These are phyloP conservation scores for Aspergillus quadrilineatus DNA, from an alignment of 2,329 filamentous ascomycete species.

Conservation along the genomic window DNA sequence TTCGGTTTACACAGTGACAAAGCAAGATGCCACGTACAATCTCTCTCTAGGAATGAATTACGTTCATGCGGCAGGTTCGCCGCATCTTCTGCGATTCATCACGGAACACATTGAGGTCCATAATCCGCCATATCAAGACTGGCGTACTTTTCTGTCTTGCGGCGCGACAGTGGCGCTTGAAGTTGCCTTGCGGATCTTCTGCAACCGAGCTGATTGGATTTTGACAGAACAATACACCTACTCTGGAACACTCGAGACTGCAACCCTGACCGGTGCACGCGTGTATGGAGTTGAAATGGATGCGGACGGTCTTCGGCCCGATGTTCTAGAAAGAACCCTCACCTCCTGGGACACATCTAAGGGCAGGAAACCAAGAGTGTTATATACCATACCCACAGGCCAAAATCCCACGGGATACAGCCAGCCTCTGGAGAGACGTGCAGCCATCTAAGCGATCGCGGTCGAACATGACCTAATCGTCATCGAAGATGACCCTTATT, in stretches of 20 bases:
- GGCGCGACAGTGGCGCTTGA: constrained; percentile 87
- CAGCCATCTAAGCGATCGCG: constrained; percentile 72
- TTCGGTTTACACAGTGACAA: too few species aligned
- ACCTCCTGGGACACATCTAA: constrained; percentile 64
- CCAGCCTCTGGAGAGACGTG: constrained; percentile 65
- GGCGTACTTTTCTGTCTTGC: constrained; percentile 77
- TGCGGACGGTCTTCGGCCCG: constrained; percentile 62
- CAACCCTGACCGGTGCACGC: constrained; percentile 61
- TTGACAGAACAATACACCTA: constrained; percentile 92
- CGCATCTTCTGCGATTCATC: constrained; percentile 78
- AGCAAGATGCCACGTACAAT: not conserved
- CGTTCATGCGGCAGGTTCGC: constrained; percentile 73
- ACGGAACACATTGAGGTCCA: constrained; percentile 65
- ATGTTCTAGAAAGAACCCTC: constrained; percentile 61
- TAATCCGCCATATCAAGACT: constrained; percentile 86
- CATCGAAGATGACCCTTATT: constrained; percentile 91
- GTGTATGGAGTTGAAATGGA: constrained; percentile 65
- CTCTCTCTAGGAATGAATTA: constrained; percentile 70
- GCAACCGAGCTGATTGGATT: constrained; percentile 70
- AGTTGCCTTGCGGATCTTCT: constrained; percentile 78
- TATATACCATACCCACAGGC: constrained; percentile 75
- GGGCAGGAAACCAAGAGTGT: constrained; percentile 63
- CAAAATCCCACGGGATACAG: constrained; percentile 91
- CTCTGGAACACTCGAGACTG: constrained; percentile 70
- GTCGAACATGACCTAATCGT: constrained; percentile 84